Evolutionary conservation across 1,284 basidiomycete species (phyloP).

Genomic region (Fomitopsis pinicola): DNA sequence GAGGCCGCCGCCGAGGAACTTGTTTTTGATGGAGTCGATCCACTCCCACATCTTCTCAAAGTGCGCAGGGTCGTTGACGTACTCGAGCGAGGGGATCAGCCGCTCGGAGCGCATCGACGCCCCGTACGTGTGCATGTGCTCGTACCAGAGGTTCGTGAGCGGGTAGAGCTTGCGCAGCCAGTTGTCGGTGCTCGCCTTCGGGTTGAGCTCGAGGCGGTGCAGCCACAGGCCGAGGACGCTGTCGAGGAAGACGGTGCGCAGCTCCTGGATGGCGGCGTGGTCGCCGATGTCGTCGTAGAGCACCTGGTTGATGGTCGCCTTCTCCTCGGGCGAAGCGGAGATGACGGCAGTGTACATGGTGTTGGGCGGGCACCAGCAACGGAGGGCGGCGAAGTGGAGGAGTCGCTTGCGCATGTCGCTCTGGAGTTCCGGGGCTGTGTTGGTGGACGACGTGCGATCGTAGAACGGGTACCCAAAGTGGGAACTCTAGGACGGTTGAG

Average conservation of each 20-base stretch:
- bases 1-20: not conserved
- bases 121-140: not conserved
- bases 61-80: not conserved
- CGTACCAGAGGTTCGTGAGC: not conserved
- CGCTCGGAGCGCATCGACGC: not conserved
- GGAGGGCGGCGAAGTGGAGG: not conserved
- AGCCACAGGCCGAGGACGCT: not conserved
- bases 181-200: not conserved
- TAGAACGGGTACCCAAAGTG: constrained; percentile 1
- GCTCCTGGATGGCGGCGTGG: not conserved
- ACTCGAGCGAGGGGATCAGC: not conserved
- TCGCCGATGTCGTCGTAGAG: constrained; percentile 1
- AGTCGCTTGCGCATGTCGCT: not conserved
- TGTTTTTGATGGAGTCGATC: not conserved
- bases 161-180: not conserved
- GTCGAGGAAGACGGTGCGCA: not conserved
- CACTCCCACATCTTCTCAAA: constrained; percentile 1
- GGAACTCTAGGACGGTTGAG: not conserved
- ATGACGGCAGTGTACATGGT: constrained; percentile 1
- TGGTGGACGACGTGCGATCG: not conserved
- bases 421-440: not conserved
- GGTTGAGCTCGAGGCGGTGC: not conserved
- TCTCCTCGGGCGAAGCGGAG: not conserved
- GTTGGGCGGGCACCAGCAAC: not conserved
- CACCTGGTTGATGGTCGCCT: not conserved